Percentiles rank a stretch among this genome's conserved stretches.
Evolutionary conservation across 441 rosid species (phyloP).

Genomic region (Pelargonium australe): DNA sequence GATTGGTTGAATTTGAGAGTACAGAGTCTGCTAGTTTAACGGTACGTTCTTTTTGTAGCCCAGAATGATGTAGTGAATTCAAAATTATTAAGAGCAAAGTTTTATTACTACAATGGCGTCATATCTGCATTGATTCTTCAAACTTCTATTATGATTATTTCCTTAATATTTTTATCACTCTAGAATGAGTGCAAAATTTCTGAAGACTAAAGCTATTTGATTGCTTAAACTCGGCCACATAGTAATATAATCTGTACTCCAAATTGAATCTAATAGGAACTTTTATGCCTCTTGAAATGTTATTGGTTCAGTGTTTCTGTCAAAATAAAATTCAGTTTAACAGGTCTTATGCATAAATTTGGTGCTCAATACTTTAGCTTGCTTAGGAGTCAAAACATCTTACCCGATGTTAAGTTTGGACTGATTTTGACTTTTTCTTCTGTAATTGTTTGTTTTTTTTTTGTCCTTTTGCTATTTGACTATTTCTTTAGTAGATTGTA

Average conservation of each 20-base stretch:
- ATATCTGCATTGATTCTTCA: constrained; percentile 1
- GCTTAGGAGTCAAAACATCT: neutral
- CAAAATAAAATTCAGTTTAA: neutral
- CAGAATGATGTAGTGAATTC: neutral
- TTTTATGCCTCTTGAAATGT: neutral
- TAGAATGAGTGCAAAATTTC: neutral
- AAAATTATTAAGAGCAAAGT: neutral
- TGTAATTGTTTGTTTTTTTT: no score
- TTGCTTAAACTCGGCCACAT: neutral
- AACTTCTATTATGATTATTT: neutral
- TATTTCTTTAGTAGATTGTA: no score
- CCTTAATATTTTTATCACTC: neutral
- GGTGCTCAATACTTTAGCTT: neutral
- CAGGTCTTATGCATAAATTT: neutral
- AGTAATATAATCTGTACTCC: neutral
- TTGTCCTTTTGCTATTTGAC: no score
- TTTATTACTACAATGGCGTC: neutral
- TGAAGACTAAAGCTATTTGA: neutral
- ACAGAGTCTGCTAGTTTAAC: constrained; percentile 73
- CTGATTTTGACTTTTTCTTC: no score
- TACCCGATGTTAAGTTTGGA: neutral
- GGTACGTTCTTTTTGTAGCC: constrained; percentile 32
- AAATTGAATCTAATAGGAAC: neutral
- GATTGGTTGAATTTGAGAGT: constrained; percentile 72
- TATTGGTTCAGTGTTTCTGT: neutral